A percentile compares a stretch with the other conserved stretches of the same genome.
Evolutionary conservation across 2,329 filamentous ascomycete genomes (phyloP).

Genomic region (Botrytis paeoniae): DNA sequence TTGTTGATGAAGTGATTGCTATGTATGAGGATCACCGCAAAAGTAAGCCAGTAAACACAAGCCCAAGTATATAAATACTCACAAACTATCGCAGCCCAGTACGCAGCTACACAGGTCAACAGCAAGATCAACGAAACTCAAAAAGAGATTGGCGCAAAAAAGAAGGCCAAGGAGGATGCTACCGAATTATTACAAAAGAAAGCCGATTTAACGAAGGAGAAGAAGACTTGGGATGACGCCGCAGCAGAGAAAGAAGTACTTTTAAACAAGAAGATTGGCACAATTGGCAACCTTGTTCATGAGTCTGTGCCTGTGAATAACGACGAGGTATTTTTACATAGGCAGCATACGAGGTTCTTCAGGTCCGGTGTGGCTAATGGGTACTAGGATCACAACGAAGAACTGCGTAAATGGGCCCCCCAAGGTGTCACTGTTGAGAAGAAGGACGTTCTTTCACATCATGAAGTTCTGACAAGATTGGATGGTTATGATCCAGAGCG

Average conservation of each 20-base stretch:
- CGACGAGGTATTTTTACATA: constrained; percentile 59
- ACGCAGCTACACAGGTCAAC: constrained; percentile 75
- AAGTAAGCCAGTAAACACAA: constrained; percentile 47
- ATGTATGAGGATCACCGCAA: constrained; percentile 82
- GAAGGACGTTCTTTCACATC: constrained; percentile 79
- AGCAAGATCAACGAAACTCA: constrained; percentile 84
- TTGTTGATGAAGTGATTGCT: constrained; percentile 86
- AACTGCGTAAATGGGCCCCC: constrained; percentile 77
- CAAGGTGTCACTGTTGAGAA: constrained; percentile 72
- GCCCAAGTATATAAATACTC: constrained; percentile 4
- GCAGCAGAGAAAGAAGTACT: constrained; percentile 72
- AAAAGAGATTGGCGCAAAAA: constrained; percentile 87
- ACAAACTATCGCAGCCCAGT: constrained; percentile 53
- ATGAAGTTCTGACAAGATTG: constrained; percentile 84
- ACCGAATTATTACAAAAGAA: constrained; percentile 78
- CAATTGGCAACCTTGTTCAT: constrained; percentile 89
- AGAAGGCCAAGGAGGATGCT: constrained; percentile 91
- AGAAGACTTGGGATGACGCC: constrained; percentile 72
- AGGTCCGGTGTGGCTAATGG: constrained; percentile 5
- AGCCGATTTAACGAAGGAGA: constrained; percentile 71
- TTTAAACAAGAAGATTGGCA: constrained; percentile 75
- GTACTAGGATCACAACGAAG: constrained; percentile 69
- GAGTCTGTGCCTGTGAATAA: constrained; percentile 79
- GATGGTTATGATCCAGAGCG: constrained; percentile 92
- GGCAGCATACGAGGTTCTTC: background rate